Conservation (phyloP, 768 basidiomycete species). For the Lactarius psammicola region DNA sequence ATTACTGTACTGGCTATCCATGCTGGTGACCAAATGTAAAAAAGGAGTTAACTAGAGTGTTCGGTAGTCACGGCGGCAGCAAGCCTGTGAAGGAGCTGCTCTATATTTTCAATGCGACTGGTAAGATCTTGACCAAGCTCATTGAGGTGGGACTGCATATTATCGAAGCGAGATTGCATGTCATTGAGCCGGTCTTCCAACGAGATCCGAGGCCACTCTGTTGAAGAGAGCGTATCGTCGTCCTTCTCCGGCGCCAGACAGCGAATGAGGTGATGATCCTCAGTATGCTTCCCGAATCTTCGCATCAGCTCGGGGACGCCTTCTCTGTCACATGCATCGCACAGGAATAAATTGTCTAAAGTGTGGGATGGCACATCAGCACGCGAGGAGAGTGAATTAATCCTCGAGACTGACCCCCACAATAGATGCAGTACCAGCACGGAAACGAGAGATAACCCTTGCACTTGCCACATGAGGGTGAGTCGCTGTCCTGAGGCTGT, state of each 20-base stretch:
- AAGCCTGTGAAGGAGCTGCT: constrained; percentile 6
- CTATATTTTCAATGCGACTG: constrained; percentile 5
- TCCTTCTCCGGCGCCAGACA: constrained; percentile 6
- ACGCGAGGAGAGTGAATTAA: background rate
- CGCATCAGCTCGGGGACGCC: constrained; percentile 1
- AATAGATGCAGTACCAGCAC: constrained; percentile 37
- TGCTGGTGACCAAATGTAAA: too few relatives aligned
- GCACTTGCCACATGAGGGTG: constrained; percentile 32
- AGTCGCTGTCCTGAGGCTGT: background rate
- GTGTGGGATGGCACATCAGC: background rate
- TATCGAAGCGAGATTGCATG: constrained; percentile 7
- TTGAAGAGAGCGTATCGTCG: background rate
- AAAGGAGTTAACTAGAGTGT: background rate
- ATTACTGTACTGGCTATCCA: too few relatives aligned
- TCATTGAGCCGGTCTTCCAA: constrained; percentile 8
- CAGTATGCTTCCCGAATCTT: background rate
- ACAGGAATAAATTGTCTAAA: constrained; percentile 22
- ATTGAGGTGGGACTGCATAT: constrained; percentile 4
- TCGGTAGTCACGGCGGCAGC: background rate
- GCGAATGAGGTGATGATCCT: constrained; percentile 6
- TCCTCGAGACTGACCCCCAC: constrained; percentile 23
- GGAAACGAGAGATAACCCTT: constrained; percentile 29
- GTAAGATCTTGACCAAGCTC: background rate
- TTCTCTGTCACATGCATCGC: constrained; percentile 23
- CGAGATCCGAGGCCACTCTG: constrained; percentile 9